A percentile compares a stretch with the other conserved stretches of the same genome.
These are phyloP conservation scores for Musa troglodytarum DNA, from an alignment of 176 grass and related monocot genomes.

Conservation along the genomic window DNA sequence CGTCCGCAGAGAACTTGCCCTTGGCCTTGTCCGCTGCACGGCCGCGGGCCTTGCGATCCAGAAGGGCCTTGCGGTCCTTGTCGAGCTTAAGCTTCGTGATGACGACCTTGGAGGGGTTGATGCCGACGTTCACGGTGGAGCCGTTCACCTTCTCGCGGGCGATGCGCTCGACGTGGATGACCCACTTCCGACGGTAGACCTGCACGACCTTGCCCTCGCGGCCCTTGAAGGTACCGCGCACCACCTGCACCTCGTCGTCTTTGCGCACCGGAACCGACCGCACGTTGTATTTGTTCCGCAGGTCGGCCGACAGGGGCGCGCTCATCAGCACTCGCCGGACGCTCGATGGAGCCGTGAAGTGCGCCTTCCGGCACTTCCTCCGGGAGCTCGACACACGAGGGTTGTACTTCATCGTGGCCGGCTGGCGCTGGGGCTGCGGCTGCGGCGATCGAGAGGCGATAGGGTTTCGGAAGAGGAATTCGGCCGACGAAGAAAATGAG, in stretches of 20 bases:
- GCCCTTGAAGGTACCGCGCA: constrained; percentile 87
- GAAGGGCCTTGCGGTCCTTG: constrained; percentile 89
- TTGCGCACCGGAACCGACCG: constrained; percentile 84
- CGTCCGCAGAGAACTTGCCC: constrained; percentile 84
- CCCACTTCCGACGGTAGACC: constrained; percentile 93
- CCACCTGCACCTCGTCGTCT: constrained; percentile 92
- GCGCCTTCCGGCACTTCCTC: constrained; percentile 92
- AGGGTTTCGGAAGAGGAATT: too few relatives aligned
- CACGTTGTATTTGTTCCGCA: constrained; percentile 89
- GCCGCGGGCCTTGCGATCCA: constrained; percentile 82
- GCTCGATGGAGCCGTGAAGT: constrained; percentile 89
- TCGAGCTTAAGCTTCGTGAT: constrained; percentile 96
- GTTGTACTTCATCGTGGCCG: constrained; percentile 68
- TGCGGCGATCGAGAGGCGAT: constrained; percentile 14
- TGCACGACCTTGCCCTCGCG: constrained; percentile 95
- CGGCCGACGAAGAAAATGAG: too few relatives aligned
- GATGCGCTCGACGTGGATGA: constrained; percentile 94
- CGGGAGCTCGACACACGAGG: constrained; percentile 77
- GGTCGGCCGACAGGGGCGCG: constrained; percentile 67
- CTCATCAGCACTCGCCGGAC: constrained; percentile 89
- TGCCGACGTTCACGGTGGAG: constrained; percentile 82
- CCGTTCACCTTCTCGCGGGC: constrained; percentile 96
- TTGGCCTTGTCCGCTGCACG: constrained; percentile 89
- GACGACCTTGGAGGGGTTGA: constrained; percentile 67
- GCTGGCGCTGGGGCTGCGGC: too few relatives aligned